Percentiles rank a stretch among this genome's conserved stretches.
These are phyloP conservation scores for Beauveria pseudobassiana DNA, from an alignment of 2,329 filamentous ascomycete genomes.

Conservation along the genomic window DNA sequence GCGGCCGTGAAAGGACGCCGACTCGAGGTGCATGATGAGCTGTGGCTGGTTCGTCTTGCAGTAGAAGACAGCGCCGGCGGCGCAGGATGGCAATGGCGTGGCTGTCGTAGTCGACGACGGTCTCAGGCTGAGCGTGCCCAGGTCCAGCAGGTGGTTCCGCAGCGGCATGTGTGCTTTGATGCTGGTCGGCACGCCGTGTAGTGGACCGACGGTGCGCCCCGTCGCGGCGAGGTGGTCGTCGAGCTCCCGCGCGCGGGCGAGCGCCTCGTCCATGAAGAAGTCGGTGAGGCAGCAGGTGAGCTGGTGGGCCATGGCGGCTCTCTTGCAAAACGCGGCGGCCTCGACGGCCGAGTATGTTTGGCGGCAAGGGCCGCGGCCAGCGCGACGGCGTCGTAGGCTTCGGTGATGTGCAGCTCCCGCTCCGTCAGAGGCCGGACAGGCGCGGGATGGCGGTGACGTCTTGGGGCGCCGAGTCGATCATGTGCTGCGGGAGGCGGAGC, in stretches of 20 bases:
- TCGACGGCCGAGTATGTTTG: constrained; percentile 29
- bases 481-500: constrained; percentile 21
- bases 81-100: constrained; percentile 50
- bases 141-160: constrained; percentile 37
- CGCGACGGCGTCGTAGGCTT: constrained; percentile 34
- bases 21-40: constrained; percentile 46
- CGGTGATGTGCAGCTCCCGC: constrained; percentile 41
- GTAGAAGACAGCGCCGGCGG: constrained; percentile 55
- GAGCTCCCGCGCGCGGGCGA: constrained; percentile 31
- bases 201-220: constrained; percentile 41
- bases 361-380: constrained; percentile 32
- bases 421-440: constrained; percentile 35
- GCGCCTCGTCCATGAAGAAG: constrained; percentile 41
- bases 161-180: constrained; percentile 57
- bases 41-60: constrained; percentile 63
- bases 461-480: constrained; percentile 21
- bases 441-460: constrained; percentile 28
- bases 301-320: constrained; percentile 48
- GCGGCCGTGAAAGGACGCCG: constrained; percentile 50
- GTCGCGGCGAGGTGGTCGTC: constrained; percentile 33
- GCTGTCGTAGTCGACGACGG: constrained; percentile 43
- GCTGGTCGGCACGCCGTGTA: constrained; percentile 44
- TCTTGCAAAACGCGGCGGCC: constrained; percentile 43
- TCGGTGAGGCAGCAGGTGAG: constrained; percentile 45
- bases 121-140: constrained; percentile 46